Percentiles rank a stretch among this genome's conserved stretches.
phyloP scores from a whole-genome alignment of 768 basidiomycete species.

The Xanthoconium purpureum region DNA sequence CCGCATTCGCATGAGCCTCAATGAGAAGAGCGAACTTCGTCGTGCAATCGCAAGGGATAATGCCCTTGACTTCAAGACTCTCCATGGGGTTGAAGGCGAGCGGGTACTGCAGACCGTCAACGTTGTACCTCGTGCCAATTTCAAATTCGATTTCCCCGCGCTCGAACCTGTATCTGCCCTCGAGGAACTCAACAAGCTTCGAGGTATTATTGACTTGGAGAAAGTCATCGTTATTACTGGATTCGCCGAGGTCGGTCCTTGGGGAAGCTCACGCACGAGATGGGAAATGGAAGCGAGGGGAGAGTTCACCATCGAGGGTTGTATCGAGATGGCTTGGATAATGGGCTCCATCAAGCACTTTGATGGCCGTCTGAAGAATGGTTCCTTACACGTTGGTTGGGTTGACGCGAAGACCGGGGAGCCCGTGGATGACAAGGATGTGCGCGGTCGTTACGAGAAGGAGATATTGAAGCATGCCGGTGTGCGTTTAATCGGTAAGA shows the following conservation, averaged over 20 bases:
- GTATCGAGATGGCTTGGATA: slow-evolving; percentile 99
- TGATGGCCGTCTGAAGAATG: slow-evolving; percentile 92
- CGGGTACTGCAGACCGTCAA: slow-evolving; percentile 88
- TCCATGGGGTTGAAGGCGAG: slow-evolving; percentile 89
- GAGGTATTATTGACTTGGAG: slow-evolving; percentile 89
- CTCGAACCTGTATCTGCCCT: slow-evolving; percentile 74
- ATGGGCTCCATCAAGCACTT: slow-evolving; percentile 99
- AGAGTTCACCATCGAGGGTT: slow-evolving; percentile 96
- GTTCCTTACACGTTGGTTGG: slow-evolving; percentile 95
- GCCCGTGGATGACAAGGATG: slow-evolving; percentile 97
- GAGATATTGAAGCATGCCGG: slow-evolving; percentile 90
- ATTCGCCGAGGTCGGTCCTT: slow-evolving; percentile 96
- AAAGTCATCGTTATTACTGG: slow-evolving; percentile 96
- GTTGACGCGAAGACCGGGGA: slow-evolving; percentile 91
- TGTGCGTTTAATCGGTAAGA: slow-evolving; percentile 87
- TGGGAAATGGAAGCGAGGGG: slow-evolving; percentile 99
- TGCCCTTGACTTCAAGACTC: slow-evolving; percentile 89
- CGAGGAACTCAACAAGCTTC: slow-evolving; percentile 72
- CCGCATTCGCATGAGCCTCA: slow-evolving; percentile 78
- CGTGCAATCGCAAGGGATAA: slow-evolving; percentile 93
- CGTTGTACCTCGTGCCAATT: slow-evolving; percentile 95
- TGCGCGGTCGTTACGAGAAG: slow-evolving; percentile 90
- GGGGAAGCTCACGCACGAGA: slow-evolving; percentile 95
- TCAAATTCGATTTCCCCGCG: slow-evolving; percentile 90
- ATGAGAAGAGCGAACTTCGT: slow-evolving; percentile 87